phyloP scores from a whole-genome alignment of 139 green algal species.

The Picochlorum sp. region DNA sequence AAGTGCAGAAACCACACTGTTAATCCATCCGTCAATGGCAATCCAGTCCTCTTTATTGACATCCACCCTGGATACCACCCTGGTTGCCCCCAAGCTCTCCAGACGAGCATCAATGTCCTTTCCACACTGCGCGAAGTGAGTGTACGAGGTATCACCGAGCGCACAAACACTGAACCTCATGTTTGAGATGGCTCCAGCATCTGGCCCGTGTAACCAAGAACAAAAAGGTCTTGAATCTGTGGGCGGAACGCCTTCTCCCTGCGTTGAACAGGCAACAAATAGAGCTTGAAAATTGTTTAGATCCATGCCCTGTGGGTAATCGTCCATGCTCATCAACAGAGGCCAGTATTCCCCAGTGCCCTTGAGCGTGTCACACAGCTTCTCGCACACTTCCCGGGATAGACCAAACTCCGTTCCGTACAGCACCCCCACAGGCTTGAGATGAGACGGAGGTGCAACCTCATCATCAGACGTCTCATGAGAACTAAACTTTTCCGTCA shows the following conservation, averaged over 20 bases:
- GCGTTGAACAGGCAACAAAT: slow-evolving; percentile 74
- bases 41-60: slow-evolving; percentile 77
- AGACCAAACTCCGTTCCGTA: slow-evolving; percentile 88
- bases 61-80: slow-evolving; percentile 41
- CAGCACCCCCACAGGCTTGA: slow-evolving; percentile 52
- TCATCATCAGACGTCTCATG: neutral
- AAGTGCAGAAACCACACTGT: slow-evolving; percentile 33
- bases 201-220: slow-evolving; percentile 60
- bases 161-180: slow-evolving; percentile 63
- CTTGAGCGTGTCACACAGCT: slow-evolving; percentile 35
- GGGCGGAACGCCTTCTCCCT: slow-evolving; percentile 81
- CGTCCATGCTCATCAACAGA: slow-evolving; percentile 65
- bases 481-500: neutral
- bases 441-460: slow-evolving; percentile 12
- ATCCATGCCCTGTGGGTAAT: slow-evolving; percentile 50
- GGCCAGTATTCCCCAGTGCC: slow-evolving; percentile 43
- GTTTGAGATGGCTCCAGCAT: slow-evolving; percentile 29
- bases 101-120: slow-evolving; percentile 59
- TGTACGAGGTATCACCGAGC: slow-evolving; percentile 78
- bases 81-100: slow-evolving; percentile 31
- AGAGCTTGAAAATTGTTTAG: slow-evolving; percentile 41
- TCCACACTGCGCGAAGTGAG: slow-evolving; percentile 78
- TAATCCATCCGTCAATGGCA: slow-evolving; percentile 64
- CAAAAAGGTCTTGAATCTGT: slow-evolving; percentile 75
- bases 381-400: slow-evolving; percentile 76